Base-by-base conservation (phyloP, 495 filamentous ascomycete species). In the Peziza echinospora region DNA sequence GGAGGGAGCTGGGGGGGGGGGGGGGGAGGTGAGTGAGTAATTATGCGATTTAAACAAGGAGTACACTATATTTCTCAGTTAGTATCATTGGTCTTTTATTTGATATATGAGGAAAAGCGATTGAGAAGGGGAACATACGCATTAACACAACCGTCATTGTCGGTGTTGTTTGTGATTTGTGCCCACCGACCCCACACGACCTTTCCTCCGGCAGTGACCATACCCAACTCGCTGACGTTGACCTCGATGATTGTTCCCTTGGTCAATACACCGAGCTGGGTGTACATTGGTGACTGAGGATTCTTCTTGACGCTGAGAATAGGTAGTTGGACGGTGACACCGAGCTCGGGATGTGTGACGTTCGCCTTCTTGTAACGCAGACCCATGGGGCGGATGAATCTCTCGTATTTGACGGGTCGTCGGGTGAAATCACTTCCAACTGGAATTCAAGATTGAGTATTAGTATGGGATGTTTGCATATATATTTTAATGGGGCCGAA, bases 291-390 rank as follows among this genome's bases (percentile, higher is more conserved):
- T 60, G 82, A 86, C 66, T 89, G 82, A 9, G 89, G 89, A 67
- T 94, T 97, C 78, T 99, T 96, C 71, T 96, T 96, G 53, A 99
- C 89, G 39, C 71, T 71, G 45, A 97, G 72, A 47, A 97, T 93
- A 13, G 87, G 89, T 17, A 97, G 65, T 55, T 97, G 86, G 7
- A 96, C 82, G 2, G 84, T 93, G 13, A 93, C 84, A 43, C 71
- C 77, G 10, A 93, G 63, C 60, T 89, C 81, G 10, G 82, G 81
- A 61, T 84, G 78, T 23, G 84, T 93, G 34, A 93, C 84, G 59
- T 94, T 87, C 50, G 79, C 82, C 65, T 87, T 89, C 69, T 93
- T 93, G 65, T 93, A 92, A 50, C 86, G 71, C 48, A 86, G 63
- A 64, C 77, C 80, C 80, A 84, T 82, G 24, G 80, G 80, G 21